Evolutionary conservation across 2,329 filamentous ascomycete species (phyloP).

Genomic region (Xylaria sp.): DNA sequence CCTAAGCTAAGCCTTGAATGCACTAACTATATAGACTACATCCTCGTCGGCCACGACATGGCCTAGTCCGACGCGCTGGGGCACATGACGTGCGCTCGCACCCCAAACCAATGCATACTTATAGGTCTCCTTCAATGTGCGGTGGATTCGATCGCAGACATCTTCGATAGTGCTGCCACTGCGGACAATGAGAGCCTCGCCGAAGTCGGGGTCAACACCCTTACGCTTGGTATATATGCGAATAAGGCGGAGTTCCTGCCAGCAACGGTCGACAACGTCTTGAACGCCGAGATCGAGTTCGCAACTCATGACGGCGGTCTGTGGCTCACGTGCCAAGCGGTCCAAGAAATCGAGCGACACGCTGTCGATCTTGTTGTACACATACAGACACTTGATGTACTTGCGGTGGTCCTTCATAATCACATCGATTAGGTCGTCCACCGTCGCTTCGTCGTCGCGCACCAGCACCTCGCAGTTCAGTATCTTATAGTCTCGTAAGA

Average conservation of each 20-base stretch:
- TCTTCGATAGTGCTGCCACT: conserved; percentile 91
- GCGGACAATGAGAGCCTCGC: conserved; percentile 91
- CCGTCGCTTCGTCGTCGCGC: conserved; percentile 92
- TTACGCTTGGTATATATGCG: conserved; percentile 97
- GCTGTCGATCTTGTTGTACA: conserved; percentile 99
- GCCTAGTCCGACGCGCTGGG: conserved; percentile 87
- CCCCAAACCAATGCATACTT: conserved; percentile 99
- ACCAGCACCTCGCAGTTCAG: conserved; percentile 97
- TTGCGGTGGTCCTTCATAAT: conserved; percentile 99
- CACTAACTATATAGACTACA: conserved; percentile 74
- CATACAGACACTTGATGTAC: conserved; percentile 94
- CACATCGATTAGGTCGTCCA: conserved; percentile 98
- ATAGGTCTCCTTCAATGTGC: conserved; percentile 96
- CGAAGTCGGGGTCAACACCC: conserved; percentile 87
- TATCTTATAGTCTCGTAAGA: conserved; percentile 97
- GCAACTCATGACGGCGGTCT: conserved; percentile 97
- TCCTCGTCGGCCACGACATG: conserved; percentile 80
- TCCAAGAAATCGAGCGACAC: conserved; percentile 94
- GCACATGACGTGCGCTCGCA: conserved; percentile 92
- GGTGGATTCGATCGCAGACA: conserved; percentile 94
- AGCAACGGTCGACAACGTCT: conserved; percentile 94
- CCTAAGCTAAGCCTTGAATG: conserved; percentile 64
- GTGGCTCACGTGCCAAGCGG: conserved; percentile 87
- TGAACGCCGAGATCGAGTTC: conserved; percentile 93
- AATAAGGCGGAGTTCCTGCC: conserved; percentile 91